phyloP scores from a whole-genome alignment of 2,329 filamentous ascomycete species.

The Colletotrichum cereale region DNA sequence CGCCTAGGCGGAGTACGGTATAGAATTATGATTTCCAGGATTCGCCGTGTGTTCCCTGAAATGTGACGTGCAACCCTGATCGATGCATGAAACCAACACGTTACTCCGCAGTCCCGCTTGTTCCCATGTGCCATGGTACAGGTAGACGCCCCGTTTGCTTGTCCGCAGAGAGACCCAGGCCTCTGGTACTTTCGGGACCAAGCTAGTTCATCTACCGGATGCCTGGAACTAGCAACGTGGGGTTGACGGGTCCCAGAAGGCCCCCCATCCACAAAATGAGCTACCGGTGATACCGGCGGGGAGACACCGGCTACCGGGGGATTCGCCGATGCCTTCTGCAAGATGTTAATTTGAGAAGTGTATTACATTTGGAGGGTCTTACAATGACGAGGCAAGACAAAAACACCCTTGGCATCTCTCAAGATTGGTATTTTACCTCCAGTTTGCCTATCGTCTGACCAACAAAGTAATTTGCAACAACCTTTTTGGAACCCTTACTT shows the following conservation, averaged over 20 bases:
- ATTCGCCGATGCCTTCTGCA: slow-evolving; percentile 2
- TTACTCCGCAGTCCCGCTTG: slow-evolving; percentile 8
- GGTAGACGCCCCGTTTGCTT: background rate
- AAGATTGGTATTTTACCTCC: background rate
- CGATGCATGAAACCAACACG: slow-evolving; percentile 5
- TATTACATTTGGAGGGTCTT: slow-evolving; percentile 5
- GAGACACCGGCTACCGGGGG: slow-evolving; percentile 14
- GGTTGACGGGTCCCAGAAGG: slow-evolving; percentile 14
- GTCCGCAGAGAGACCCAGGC: background rate
- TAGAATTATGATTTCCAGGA: background rate
- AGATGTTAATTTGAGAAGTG: background rate
- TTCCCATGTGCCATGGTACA: background rate
- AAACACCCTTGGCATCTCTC: background rate
- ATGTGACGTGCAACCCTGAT: slow-evolving; percentile 3
- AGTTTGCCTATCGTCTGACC: background rate
- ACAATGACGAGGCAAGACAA: background rate
- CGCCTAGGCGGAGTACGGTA: background rate
- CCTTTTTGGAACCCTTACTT: background rate
- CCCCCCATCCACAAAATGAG: slow-evolving; percentile 7
- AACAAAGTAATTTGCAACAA: background rate
- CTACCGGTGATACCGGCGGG: slow-evolving; percentile 29
- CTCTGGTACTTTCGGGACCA: slow-evolving; percentile 3
- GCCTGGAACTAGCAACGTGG: slow-evolving; percentile 25
- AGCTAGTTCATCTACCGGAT: background rate
- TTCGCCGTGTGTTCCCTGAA: background rate